Evolutionary conservation across 2,329 filamentous ascomycete species (phyloP), one percentile per base, ranked within the genome.

Genomic region (Fusarium clavum): DNA sequence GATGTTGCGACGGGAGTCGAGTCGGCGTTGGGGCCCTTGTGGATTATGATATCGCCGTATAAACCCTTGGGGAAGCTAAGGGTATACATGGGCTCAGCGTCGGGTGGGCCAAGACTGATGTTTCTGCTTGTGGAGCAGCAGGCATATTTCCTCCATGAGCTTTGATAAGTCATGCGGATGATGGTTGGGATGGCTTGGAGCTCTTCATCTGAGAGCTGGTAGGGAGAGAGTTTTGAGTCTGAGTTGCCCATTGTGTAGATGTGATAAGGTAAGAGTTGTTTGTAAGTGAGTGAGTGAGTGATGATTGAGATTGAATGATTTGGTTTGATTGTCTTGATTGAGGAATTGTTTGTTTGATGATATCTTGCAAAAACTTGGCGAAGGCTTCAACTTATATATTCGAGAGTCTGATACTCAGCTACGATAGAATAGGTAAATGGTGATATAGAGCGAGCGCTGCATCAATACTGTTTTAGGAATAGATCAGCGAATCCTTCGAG

Each of bases 1-100:
- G 66, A 63, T 8, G 44, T 59, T 6, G 59, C 71, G 6, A 75
- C 48, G 12, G 61, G 44, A 1, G 57, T 24, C 3, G 64, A 59
- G 2, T 68, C 51, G 6, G 40, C 11, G 10, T 27, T 51, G 2
- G 71, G 49, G 3, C 73, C 73, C 25, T 49, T 72, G 32, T 74
- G 64, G 2, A 75, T 41, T 10, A 67, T 32, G 24, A 75, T 64
- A 11, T 65, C 70, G 20, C 71, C 64, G n/a, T 60, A 66, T 24
- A 60, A 51, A 22, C 57, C 70, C 12, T 30, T 29, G 12, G 44
- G 59, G 10, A 71, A 61, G 30, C 44, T 62, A 41, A 75, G 14
- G 7, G 51, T 57, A 56, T 67, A 72, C 18, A 44, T 52, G 8
- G 71, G 65, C 12, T 73, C 53, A 16, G 55, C 44, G n/a, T 43